Base-by-base conservation (phyloP, 2,329 filamentous ascomycete species). In the Cyphellophora europaea region DNA sequence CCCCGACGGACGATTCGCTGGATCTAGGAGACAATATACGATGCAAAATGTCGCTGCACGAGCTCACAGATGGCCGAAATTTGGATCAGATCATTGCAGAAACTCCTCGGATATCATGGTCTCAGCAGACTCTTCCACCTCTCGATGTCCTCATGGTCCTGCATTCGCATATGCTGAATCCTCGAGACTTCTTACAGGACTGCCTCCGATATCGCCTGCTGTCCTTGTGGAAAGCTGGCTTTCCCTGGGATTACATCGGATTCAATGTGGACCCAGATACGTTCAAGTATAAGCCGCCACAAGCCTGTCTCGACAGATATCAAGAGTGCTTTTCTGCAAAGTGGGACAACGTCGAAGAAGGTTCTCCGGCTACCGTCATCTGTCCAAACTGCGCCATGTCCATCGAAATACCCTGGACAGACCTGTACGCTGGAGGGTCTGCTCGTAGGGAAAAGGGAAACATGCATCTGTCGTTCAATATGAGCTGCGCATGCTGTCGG, bases 111-210 rank as follows among this genome's bases (percentile, higher is more conserved):
- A 44, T 57, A 25, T 11, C 40, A 4, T 70, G 67, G 63, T 56
- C 48, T 3, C 50, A 51, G 11, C 52, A 60, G 6, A 59, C 60
- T 36, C 49, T 81, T 27, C 76, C 75, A 2, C 77, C 77, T 2
- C 54, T 80, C 67, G 82, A 88, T 57, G 73, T 88, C 1, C 57
- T 87, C 13, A 82, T 88, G 79, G 77, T 88, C 0, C 83, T 79
- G 77, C 83, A 89, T 54, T 64, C 80, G 0, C 82, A 84, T 50
- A 79, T 84, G 73, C 71, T 89, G 3, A 88, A 87, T 47, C 83
- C 83, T 0, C 66, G 79, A 27, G 65, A 63, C n/a, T 88, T 78
- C 51, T 69, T 86, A 3, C 81, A 88, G 49, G 83, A 89, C 52
- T 77, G 76, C 49, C 61, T 86, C 36, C 69, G 80, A 5, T 57